Evolutionary conservation across 2,329 filamentous ascomycete species (phyloP), one percentile per base, ranked within the genome.

Genomic region (Neofusicoccum cordaticola): DNA sequence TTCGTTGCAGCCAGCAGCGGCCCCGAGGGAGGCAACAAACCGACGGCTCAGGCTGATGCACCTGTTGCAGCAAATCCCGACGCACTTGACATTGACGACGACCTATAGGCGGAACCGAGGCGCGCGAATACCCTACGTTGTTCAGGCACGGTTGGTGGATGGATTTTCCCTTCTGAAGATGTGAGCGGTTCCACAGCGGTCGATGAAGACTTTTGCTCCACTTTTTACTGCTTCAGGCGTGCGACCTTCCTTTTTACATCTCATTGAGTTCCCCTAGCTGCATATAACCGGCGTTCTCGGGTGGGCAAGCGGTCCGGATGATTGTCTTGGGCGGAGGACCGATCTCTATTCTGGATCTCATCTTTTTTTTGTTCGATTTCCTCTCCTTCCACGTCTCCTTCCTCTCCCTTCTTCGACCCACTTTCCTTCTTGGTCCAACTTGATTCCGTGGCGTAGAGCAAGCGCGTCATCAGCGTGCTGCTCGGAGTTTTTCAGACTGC

Each of bases 1-100:
- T 99, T 99, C 72, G 94, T 99, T 35, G 89, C 93, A 22, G 91
- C 95, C 34, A 95, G 87, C 73, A 90, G 88, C 42, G 91, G 88
- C 0, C 86, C 89, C 1, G 85, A 90, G 71, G 88, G 85, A 12
- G 78, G 80, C 64, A 70, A 74, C 45, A 58, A 57, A 9, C 22
- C 56, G 12, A 71, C 79, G n/a, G 74, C 75, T 19, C 34, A 50
- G 34, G 41, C 45, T 3, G 77, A 81, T 44, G 69, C 71, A 45
- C 75, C 78, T 17, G 80, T 83, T 19, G 79, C 86, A 12, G 82
- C 85, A 5, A 97, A 97, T 73, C 92, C 93, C 2, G 93, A 97
- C 73, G 92, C 91, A 27, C 95, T 97, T 74, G 87, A 92, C 72
- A 84, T 93, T 69, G 90, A 95, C 76, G 88, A 78, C 66, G 75